Base-by-base conservation (phyloP, 2,329 filamentous ascomycete genomes). In the Aureobasidium melanogenum region DNA sequence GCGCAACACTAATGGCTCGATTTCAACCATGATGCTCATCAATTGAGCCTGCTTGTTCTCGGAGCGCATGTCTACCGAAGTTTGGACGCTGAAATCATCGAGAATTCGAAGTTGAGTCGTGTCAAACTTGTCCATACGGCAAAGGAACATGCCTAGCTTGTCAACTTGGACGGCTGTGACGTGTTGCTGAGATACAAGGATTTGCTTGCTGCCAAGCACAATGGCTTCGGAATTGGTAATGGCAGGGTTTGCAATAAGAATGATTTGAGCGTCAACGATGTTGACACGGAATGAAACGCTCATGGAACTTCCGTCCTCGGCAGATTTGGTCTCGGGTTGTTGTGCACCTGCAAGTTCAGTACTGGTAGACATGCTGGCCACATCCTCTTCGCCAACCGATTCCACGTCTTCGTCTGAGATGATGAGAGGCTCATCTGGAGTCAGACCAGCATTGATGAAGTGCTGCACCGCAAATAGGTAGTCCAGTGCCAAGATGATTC, bases 101-200 rank as follows among this genome's bases (percentile, higher is more conserved):
- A 99, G 84, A 64, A 99, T 96, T 19, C 94, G 86, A 50, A 99
- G 81, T 39, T 91, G 85, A 43, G 88, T 92, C 3, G 89, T 91
- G 67, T 99, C 93, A 67, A 97, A 97, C 65, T 87, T 89, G 73
- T 99, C 95, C 94, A 99, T 99, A 14, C 94, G 88, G 71, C 95
- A 99, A 34, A 99, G 75, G 73, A 97, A 99, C 94, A 99, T 99
- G 67, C 94, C 94, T 58, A 97, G 84, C 70, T 97, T 87, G 8
- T 91, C 92, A 2, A 99, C 85, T 70, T 99, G 93, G 70, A 99
- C 82, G 0, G 94, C 97, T 67, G 95, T 82, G 9, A 93, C 90
- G 76, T 97, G 91, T 72, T 99, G 95, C 68, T 96, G 89, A 1
- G 93, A 96, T 12, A 97, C 81, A 1, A 97, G 81, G 14, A 97